Evolutionary conservation across 2,329 filamentous ascomycete species (phyloP), one percentile per base, ranked within the genome.

Genomic region (Paramyrothecium sp.): DNA sequence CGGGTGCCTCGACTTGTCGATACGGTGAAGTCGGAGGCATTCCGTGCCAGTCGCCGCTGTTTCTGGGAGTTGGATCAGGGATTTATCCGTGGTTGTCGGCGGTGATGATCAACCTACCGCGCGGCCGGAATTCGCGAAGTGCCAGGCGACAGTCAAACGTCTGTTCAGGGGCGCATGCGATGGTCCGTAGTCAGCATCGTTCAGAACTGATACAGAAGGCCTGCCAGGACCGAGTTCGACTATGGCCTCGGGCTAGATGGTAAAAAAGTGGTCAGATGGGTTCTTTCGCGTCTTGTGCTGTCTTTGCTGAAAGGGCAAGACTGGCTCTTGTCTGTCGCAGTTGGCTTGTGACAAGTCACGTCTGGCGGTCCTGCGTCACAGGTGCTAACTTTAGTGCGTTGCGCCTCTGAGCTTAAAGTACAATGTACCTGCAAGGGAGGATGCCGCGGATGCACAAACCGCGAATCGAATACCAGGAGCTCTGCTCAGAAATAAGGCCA

Each of bases 1-100:
- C 86, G 74, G 87, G 87, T 68, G 84, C 82, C 71, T 88, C 82
- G 68, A 83, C 77, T 65, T 77, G 74, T 68, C 77, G 79, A 71
- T 81, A 79, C 34, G 78, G 71, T 56, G 76, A 76, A 77, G 78
- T 75, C 68, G 80, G 73, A 81, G 83, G 81, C 84, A 87, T 85
- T 72, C 81, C 81, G 80, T 73, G 62, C 66, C 59, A 56, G 58
- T 54, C 56, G 58, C 56, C 54, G 54, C 57, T 30, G 53, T 55
- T 56, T 54, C 56, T 54, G 56, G 55, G n/a, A 44, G 38, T 44
- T 7, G n/a, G n/a, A 44, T 19, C 38, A 44, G n/a, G 13, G 13
- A 16, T 44, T 19, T 19, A 16, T 44, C n/a, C n/a, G n/a, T n/a
- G n/a, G 13, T 16, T 19, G 13, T 44, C 38, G 13, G 38, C 13